Evolutionary conservation across 2,329 filamentous ascomycete species (phyloP).

Genomic region (Bipolaris cookei): DNA sequence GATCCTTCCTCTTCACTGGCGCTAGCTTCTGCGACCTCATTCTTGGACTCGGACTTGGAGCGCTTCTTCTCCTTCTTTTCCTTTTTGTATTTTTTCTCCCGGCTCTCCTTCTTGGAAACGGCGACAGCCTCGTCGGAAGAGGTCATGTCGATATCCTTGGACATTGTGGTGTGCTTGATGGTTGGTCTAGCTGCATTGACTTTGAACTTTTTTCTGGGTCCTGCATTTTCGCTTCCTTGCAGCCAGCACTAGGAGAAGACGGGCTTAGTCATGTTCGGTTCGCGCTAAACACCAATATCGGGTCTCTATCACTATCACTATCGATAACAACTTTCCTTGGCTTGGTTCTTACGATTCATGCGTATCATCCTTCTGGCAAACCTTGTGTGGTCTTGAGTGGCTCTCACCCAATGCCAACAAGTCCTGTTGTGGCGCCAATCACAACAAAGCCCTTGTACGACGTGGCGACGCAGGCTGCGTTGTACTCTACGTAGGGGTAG

Average conservation of each 20-base stretch:
- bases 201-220: constrained; percentile 27
- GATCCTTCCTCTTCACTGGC: constrained; percentile 19
- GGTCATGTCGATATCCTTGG: constrained; percentile 17
- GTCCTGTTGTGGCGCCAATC: background rate
- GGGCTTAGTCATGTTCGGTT: constrained; percentile 23
- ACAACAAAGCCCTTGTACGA: background rate
- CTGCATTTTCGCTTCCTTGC: constrained; percentile 23
- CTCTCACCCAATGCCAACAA: background rate
- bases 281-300: background rate
- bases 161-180: constrained; percentile 16
- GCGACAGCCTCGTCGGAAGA: constrained; percentile 14
- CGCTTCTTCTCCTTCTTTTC: constrained; percentile 36
- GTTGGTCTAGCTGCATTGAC: background rate
- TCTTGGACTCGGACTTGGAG: constrained; percentile 25
- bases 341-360: background rate
- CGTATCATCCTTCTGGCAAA: background rate
- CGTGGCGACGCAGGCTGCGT: background rate
- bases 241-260: constrained; percentile 5
- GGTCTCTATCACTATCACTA: background rate
- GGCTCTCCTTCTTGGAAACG: constrained; percentile 29
- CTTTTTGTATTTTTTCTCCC: constrained; percentile 39
- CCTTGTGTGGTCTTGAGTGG: background rate
- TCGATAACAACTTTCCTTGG: too few relatives aligned
- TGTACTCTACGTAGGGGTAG: background rate
- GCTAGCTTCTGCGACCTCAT: constrained; percentile 20